Percentiles rank a stretch among this genome's conserved stretches.
Conservation (phyloP, 768 basidiomycete genomes). For the Pleurotus salmoneostramineus region DNA sequence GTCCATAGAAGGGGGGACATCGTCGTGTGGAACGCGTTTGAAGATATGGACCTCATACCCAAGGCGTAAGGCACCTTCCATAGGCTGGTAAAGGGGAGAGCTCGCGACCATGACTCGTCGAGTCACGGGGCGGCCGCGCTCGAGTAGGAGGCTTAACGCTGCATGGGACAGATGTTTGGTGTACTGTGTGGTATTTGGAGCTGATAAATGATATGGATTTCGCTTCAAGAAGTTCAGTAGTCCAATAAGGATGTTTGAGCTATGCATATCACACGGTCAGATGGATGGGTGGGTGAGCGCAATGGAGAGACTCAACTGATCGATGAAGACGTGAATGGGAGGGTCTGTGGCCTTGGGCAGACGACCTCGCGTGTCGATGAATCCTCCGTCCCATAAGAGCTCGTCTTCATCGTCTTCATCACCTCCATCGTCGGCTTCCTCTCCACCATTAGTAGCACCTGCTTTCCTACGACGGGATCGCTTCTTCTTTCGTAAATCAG, state of each 20-base stretch:
- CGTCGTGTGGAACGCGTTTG: constrained; percentile 65
- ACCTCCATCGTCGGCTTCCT: constrained; percentile 15
- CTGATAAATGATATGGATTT: constrained; percentile 31
- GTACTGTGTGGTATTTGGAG: constrained; percentile 26
- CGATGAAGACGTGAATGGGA: constrained; percentile 38
- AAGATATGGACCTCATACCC: constrained; percentile 75
- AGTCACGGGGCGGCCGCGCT: constrained; percentile 74
- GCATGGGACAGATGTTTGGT: constrained; percentile 69
- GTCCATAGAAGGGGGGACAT: constrained; percentile 15
- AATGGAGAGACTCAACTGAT: constrained; percentile 39
- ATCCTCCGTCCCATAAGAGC: neutral
- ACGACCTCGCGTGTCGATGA: constrained; percentile 12
- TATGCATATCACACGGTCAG: constrained; percentile 25
- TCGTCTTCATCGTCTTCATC: constrained; percentile 16
- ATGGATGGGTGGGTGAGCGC: neutral
- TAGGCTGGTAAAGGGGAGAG: constrained; percentile 80
- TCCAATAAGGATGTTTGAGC: constrained; percentile 87
- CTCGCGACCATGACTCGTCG: constrained; percentile 77
- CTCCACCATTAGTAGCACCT: constrained; percentile 6
- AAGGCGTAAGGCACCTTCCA: constrained; percentile 66
- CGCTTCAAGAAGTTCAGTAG: constrained; percentile 68
- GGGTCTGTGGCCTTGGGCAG: constrained; percentile 10
- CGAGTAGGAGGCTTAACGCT: constrained; percentile 72
- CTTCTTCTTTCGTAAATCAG: neutral
- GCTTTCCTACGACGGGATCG: constrained; percentile 3